Base-by-base conservation (phyloP, 441 rosid species). In the Eruca vesicaria region DNA sequence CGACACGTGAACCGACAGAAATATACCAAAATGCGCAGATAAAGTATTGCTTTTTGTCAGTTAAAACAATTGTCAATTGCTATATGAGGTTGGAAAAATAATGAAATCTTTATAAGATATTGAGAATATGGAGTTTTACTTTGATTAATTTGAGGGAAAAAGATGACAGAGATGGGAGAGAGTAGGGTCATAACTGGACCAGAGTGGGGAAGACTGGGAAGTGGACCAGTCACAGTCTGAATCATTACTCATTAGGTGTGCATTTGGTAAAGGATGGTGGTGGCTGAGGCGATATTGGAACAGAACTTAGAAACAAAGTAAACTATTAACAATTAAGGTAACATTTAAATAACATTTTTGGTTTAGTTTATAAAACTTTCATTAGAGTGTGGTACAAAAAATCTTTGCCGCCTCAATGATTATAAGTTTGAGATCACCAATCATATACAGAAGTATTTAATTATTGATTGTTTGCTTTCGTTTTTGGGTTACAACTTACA, bases 1-100 rank as follows among this genome's bases (percentile, higher is more conserved):
- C 71, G 70, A 63, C 79, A 69, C 70, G 75, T 76, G 75, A 76
- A 76, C 79, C 75, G 79, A 76, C 79, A 76, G 21, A 64, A n/a
- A 68, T 4, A 52, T 6, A 60, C 69, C 69, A 61, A 68, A n/a
- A n/a, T n/a, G n/a, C n/a, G n/a, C n/a, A n/a, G n/a, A n/a, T n/a
- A n/a, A 69, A 63, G 48, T 10, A 69, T 38, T 41, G 31, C 33
- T 14, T 31, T 63, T 63, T 43, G 32, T 3, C 61, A 33, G 78
- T 74, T 33, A 31, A 69, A 52, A 69, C 59, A 53, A 53, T 19
- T 76, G 79, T 69, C 38, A 69, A 20, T 69, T 69, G 36, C 70
- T 75, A 62, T 5, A 12, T 35, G 57, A 50, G 69, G 78, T 68
- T 59, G 56, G 18, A 2, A 48, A 55, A 32, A 65, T 19, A 41